A percentile compares a stretch with the other conserved stretches of the same genome.
phyloP scores from a whole-genome alignment of 345 rosid genomes.

The Citrus sinensis region DVS_A1.0 CM039167.1:7085501-7086000 shows the following conservation, averaged over 20 bases:
- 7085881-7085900: too few species aligned
- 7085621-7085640: neutral
- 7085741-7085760: neutral
- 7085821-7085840: too few species aligned
- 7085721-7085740: neutral
- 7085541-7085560: neutral
- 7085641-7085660: neutral
- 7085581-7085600: neutral
- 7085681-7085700: neutral
- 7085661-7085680: neutral
- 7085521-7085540: slow-evolving; percentile 55
- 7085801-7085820: neutral
- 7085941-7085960: too few species aligned
- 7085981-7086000: too few species aligned
- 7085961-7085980: too few species aligned
- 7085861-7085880: too few species aligned
- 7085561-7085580: neutral
- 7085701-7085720: neutral
- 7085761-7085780: neutral
- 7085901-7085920: too few species aligned
- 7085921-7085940: too few species aligned
- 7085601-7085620: slow-evolving; percentile 1
- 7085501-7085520: slow-evolving; percentile 20
- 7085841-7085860: too few species aligned
- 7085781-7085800: neutral